Conservation (phyloP, 2,329 filamentous ascomycete genomes). For the Fusarium sp. region DNA sequence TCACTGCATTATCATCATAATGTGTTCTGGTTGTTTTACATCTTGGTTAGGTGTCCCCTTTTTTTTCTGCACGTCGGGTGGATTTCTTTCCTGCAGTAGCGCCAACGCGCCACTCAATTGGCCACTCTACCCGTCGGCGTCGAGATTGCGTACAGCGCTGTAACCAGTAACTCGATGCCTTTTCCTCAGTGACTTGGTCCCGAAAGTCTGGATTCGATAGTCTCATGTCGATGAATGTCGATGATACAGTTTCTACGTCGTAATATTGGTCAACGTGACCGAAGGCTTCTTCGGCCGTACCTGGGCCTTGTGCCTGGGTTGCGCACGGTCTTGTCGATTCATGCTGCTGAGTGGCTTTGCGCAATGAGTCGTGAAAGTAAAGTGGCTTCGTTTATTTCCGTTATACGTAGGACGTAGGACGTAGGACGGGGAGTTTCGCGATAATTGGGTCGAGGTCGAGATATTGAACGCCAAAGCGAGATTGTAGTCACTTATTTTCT, state of each 20-base stretch:
- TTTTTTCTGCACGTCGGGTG: slow-evolving; percentile 18
- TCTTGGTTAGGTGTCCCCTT: slow-evolving; percentile 14
- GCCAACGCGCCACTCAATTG: slow-evolving; percentile 13
- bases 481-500: too few species aligned
- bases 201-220: slow-evolving; percentile 17
- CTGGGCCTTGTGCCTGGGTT: neutral
- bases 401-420: too few species aligned
- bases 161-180: neutral
- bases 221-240: neutral
- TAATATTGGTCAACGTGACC: neutral
- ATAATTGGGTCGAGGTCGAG: neutral
- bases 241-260: slow-evolving; percentile 15
- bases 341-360: too few species aligned
- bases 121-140: slow-evolving; percentile 9
- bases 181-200: slow-evolving; percentile 3
- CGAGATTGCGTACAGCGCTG: slow-evolving; percentile 15
- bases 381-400: neutral
- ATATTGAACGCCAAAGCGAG: too few species aligned
- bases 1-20: too few species aligned
- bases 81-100: slow-evolving; percentile 14
- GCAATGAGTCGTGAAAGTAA: neutral
- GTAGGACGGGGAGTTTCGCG: too few species aligned
- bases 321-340: neutral
- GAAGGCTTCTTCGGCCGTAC: neutral
- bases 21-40: neutral